Evolutionary conservation across 495 filamentous ascomycete species (phyloP), one percentile per base, ranked within the genome.

Genomic region (Collariella sp.): DNA sequence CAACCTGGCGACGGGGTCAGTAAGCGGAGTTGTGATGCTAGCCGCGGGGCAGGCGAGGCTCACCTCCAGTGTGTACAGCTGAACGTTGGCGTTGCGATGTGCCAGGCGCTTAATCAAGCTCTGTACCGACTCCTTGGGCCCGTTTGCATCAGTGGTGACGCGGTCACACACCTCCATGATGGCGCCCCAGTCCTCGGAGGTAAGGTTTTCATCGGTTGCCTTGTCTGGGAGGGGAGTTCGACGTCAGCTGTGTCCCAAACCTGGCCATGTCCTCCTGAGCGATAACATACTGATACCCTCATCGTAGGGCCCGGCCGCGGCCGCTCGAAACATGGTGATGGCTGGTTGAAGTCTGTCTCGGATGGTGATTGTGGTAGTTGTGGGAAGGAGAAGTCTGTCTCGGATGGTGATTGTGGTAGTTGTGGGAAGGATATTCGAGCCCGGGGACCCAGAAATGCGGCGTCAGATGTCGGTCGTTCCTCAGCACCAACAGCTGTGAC

Each of bases 151-250:
- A 47, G 65, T 71, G 24, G 65, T 72, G 39, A 96, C 93, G 65
- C 89, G 91, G 71, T 98, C 93, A 78, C 91, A 96, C 52, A 97
- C 90, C 78, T 98, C 93, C 71, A 98, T 84, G 70, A 98, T 98
- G 68, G 85, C 90, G 63, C 93, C 93, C 93, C 93, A 98, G 71
- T 97, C 96, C 75, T 97, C 94, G 40, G 87, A 87, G 9, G 93
- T 97, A 65, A 96, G 81, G 68, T 95, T 98, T 78, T 98, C 93
- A 69, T 98, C 93, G 45, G 93, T 98, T 69, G 94, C 91, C 81
- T 95, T 96, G 73, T 87, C 93, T 98, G 59, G 29, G 31, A 13
- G 12, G 42, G 10, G 16, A 39, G 7, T 33, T 24, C 24, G 18
- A 19, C 13, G 52, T 64, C 52, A 62, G 55, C 46, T n/a, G 2